Evolutionary conservation across 495 filamentous ascomycete species (phyloP), one percentile per base, ranked within the genome.

Genomic region (Aspergillus taichungensis): DNA sequence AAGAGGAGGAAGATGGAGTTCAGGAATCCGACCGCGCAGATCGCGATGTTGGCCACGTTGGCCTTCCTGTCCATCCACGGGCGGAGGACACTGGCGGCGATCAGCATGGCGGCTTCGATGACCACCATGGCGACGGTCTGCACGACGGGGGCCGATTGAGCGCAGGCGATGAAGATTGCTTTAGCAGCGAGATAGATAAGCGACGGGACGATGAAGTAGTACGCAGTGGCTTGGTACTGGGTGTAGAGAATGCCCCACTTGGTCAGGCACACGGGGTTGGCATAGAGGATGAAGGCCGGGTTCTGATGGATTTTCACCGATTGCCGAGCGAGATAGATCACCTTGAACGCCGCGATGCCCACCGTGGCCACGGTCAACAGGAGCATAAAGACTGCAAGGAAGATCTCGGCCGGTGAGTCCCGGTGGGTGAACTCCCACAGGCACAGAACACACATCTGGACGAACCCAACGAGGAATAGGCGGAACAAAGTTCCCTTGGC

Each of bases 11-110:
- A 90, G 62, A 94, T 78, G 47, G 80, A 76, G 61, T 94, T 94
- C 58, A 95, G 57, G 60, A 96, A 92, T 68, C 96, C 96, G 59
- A 95, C 70, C 29, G 76, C 81, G 44, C 78, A 81, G 55, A 98
- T 95, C 42, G 90, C 74, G 53, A 98, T 94, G 70, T 96, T 96
- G 78, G 90, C 92, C 34, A 81, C 78, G 61, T 98, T 96, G 49
- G 89, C 95, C 67, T 88, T 91, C 79, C 94, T 96, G 73, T 98
- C 91, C 92, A 96, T 95, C 80, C 87, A 98, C 6, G 92, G 92
- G 30, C 87, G 81, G 51, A 95, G 69, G 35, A 94, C 78, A 48
- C 78, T 83, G 29, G 88, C 80, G 30, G 60, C 76, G 52, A 96
- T 80, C 47, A 98, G 74, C 56, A 87, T 83, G 18, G 58, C 77